Evolutionary conservation across 2,329 filamentous ascomycete species (phyloP).

Genomic region (Alternaria rosae): DNA sequence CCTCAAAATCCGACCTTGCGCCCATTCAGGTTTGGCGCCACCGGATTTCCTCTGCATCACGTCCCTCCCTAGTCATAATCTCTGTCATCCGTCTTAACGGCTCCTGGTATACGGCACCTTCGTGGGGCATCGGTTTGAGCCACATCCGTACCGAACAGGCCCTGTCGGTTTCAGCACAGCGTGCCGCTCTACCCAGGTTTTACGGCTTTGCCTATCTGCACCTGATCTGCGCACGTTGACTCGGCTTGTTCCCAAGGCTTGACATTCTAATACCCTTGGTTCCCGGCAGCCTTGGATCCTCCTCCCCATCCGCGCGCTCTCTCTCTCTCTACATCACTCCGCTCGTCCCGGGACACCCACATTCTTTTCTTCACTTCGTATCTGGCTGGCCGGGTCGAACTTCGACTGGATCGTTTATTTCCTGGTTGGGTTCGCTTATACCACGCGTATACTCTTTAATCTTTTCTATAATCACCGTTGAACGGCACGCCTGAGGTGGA

Average conservation of each 20-base stretch:
- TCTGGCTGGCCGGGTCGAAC: slow-evolving; percentile 53
- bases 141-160: slow-evolving; percentile 40
- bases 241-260: slow-evolving; percentile 31
- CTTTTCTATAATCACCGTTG: slow-evolving; percentile 44
- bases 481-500: slow-evolving; percentile 28
- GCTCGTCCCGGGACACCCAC: slow-evolving; percentile 44
- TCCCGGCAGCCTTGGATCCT: slow-evolving; percentile 41
- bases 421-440: slow-evolving; percentile 44
- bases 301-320: slow-evolving; percentile 42
- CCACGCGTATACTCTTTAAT: slow-evolving; percentile 46
- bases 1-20: slow-evolving; percentile 22
- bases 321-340: slow-evolving; percentile 34
- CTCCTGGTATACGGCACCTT: slow-evolving; percentile 40
- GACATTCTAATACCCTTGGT: slow-evolving; percentile 47
- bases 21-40: slow-evolving; percentile 32
- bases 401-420: slow-evolving; percentile 44
- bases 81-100: slow-evolving; percentile 40
- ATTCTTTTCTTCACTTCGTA: slow-evolving; percentile 51
- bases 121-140: slow-evolving; percentile 46
- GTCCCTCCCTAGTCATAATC: slow-evolving; percentile 29
- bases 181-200: slow-evolving; percentile 39
- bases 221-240: slow-evolving; percentile 42
- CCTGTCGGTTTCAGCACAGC: slow-evolving; percentile 47
- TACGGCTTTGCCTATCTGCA: slow-evolving; percentile 41
- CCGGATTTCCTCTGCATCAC: slow-evolving; percentile 33